A percentile compares a stretch with the other conserved stretches of the same genome.
These are phyloP conservation scores for Pichia sp. DNA, from an alignment of 1,139 yeast species.

Conservation along the genomic window DNA sequence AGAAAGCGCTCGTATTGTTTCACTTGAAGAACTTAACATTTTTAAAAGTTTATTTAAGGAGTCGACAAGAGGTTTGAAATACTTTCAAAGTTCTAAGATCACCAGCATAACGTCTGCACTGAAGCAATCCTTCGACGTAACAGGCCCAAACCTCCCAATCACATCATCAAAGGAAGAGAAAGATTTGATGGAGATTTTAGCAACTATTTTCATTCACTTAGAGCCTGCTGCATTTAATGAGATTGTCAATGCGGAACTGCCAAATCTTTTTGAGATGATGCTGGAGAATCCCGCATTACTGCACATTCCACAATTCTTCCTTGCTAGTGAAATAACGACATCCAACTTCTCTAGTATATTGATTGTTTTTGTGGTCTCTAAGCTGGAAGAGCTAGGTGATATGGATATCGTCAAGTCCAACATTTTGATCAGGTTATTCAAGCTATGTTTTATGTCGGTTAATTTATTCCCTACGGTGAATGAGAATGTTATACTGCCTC, in stretches of 20 bases:
- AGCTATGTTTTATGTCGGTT: constrained; percentile 92
- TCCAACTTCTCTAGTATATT: constrained; percentile 89
- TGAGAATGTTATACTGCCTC: constrained; percentile 83
- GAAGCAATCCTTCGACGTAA: constrained; percentile 56
- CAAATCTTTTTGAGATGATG: constrained; percentile 72
- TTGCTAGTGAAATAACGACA: constrained; percentile 90
- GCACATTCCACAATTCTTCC: constrained; percentile 88
- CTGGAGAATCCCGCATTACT: constrained; percentile 78
- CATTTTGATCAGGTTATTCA: constrained; percentile 77
- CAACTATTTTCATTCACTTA: constrained; percentile 86
- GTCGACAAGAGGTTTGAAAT: constrained; percentile 73
- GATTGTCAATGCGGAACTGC: constrained; percentile 75
- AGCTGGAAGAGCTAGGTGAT: constrained; percentile 73
- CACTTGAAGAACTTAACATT: constrained; percentile 75
- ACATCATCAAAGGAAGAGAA: constrained; percentile 90
- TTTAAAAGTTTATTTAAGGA: constrained; percentile 75
- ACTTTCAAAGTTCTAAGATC: constrained; percentile 55
- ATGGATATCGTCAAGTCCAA: constrained; percentile 74
- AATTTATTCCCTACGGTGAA: constrained; percentile 83
- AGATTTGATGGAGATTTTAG: constrained; percentile 92
- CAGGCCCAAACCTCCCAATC: constrained; percentile 77
- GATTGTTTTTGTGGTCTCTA: constrained; percentile 66
- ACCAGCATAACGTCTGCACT: constrained; percentile 30
- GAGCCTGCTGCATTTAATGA: constrained; percentile 97
- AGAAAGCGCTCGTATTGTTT: constrained; percentile 76